Conservation (phyloP, 2,329 filamentous ascomycete species). For the Monosporascus ibericus region DNA sequence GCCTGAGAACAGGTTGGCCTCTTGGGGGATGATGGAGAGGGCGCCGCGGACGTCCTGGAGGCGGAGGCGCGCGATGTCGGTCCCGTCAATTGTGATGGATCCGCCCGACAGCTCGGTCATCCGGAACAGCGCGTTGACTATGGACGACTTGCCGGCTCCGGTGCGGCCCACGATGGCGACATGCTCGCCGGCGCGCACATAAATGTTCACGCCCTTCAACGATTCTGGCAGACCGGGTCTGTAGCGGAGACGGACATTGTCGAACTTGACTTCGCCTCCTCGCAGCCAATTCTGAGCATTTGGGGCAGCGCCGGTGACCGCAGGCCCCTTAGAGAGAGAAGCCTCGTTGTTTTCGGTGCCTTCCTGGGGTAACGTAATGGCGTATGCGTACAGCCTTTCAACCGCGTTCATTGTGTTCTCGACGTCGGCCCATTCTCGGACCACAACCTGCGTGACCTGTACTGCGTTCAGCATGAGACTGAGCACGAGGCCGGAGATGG, state of each 20-base stretch:
- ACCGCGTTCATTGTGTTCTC: constrained; percentile 68
- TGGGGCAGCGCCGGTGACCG: too few species aligned
- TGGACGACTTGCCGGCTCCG: constrained; percentile 69
- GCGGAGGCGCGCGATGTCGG: constrained; percentile 64
- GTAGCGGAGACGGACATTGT: constrained; percentile 63
- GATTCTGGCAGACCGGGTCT: constrained; percentile 61
- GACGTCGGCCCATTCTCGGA: constrained; percentile 61
- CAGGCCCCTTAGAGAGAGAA: not conserved
- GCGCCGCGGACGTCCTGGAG: constrained; percentile 65
- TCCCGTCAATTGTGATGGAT: constrained; percentile 62
- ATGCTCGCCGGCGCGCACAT: constrained; percentile 54
- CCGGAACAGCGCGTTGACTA: constrained; percentile 66
- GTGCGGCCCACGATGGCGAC: constrained; percentile 73
- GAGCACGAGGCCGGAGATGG: constrained; percentile 58
- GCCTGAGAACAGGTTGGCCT: constrained; percentile 65
- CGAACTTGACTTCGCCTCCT: constrained; percentile 61
- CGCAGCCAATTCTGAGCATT: not conserved
- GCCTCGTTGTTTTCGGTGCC: constrained; percentile 41
- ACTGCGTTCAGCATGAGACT: constrained; percentile 62
- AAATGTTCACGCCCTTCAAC: constrained; percentile 58
- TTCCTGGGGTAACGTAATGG: constrained; percentile 57
- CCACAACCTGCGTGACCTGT: constrained; percentile 62
- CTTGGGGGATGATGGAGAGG: constrained; percentile 73
- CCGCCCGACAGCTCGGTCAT: constrained; percentile 65
- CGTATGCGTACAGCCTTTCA: constrained; percentile 61